Percentiles rank a stretch among this genome's conserved stretches.
phyloP scores from a whole-genome alignment of 2,329 filamentous ascomycete species.

The Aspergillus sp. region DNA sequence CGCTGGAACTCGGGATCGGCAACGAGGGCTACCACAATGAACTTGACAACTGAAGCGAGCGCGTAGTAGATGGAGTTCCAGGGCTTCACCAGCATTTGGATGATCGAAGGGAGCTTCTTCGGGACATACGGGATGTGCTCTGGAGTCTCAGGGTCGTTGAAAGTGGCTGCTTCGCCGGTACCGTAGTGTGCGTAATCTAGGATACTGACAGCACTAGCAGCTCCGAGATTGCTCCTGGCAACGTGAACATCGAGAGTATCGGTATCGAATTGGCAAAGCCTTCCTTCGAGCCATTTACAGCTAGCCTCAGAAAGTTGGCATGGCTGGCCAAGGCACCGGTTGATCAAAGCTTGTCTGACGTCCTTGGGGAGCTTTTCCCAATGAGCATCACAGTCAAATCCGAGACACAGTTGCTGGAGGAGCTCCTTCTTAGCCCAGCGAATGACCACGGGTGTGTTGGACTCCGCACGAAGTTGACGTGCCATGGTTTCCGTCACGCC shows the following conservation, averaged over 20 bases:
- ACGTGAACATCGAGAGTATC: slow-evolving; percentile 47
- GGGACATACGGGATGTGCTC: slow-evolving; percentile 34
- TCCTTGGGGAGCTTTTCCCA: slow-evolving; percentile 54
- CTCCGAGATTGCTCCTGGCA: slow-evolving; percentile 53
- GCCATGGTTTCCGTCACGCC: slow-evolving; percentile 39
- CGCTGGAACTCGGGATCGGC: slow-evolving; percentile 56
- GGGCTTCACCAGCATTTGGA: slow-evolving; percentile 35
- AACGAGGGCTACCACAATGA: slow-evolving; percentile 52
- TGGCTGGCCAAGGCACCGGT: slow-evolving; percentile 48
- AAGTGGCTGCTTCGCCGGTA: slow-evolving; percentile 27
- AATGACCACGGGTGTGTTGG: slow-evolving; percentile 42
- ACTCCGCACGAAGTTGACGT: slow-evolving; percentile 37
- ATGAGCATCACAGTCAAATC: slow-evolving; percentile 52
- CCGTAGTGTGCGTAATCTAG: slow-evolving; percentile 35
- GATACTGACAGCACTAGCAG: slow-evolving; percentile 38
- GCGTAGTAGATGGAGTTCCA: slow-evolving; percentile 47
- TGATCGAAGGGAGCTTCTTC: slow-evolving; percentile 23
- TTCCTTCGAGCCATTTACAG: slow-evolving; percentile 48
- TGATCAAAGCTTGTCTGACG: slow-evolving; percentile 50
- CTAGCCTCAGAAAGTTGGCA: slow-evolving; percentile 44
- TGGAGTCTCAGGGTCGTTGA: slow-evolving; percentile 29
- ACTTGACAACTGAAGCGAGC: slow-evolving; percentile 49
- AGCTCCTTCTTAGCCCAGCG: slow-evolving; percentile 49
- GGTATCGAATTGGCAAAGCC: slow-evolving; percentile 41
- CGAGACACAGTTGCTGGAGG: slow-evolving; percentile 51